Evolutionary conservation across 1,284 basidiomycete genomes (phyloP).

Genomic region (Pholiota adiposa): DNA sequence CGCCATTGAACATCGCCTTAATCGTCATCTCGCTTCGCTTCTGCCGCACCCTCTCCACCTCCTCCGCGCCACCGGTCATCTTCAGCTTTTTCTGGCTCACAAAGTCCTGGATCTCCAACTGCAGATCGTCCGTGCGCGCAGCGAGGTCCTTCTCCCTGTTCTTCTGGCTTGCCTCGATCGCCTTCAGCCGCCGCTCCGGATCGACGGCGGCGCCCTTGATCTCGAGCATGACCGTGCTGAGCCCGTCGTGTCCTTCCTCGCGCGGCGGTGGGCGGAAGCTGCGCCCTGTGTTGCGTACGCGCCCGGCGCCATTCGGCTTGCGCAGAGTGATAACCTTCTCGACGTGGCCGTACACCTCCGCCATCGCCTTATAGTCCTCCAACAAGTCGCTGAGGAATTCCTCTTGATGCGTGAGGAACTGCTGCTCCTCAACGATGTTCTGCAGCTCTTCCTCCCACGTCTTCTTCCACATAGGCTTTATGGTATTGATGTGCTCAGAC

Average conservation of each 20-base stretch:
- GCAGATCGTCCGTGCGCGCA: constrained; percentile 76
- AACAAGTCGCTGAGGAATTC: constrained; percentile 88
- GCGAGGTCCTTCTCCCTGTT: constrained; percentile 77
- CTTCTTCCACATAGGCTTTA: constrained; percentile 98
- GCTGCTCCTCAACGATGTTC: constrained; percentile 97
- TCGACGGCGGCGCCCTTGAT: constrained; percentile 85
- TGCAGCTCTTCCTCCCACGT: constrained; percentile 97
- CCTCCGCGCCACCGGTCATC: constrained; percentile 95
- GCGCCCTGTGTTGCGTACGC: constrained; percentile 40
- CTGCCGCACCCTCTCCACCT: constrained; percentile 85
- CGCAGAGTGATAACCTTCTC: constrained; percentile 87
- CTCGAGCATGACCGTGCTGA: constrained; percentile 84
- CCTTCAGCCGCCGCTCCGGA: constrained; percentile 82
- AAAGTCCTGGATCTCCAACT: constrained; percentile 82
- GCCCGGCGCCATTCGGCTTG: constrained; percentile 46
- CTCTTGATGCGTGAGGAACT: constrained; percentile 91
- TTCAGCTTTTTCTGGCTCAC: constrained; percentile 84
- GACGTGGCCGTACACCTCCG: constrained; percentile 86
- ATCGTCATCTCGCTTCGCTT: constrained; percentile 82
- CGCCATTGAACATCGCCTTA: constrained; percentile 81
- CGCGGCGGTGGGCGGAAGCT: constrained; percentile 58
- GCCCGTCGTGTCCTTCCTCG: constrained; percentile 67
- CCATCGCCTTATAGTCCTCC: constrained; percentile 89
- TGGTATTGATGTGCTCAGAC: constrained; percentile 84
- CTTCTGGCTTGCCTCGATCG: constrained; percentile 87